A percentile compares a stretch with the other conserved stretches of the same genome.
Conservation (phyloP, 1,284 basidiomycete species). For the Moesziomyces antarcticus region DNA sequence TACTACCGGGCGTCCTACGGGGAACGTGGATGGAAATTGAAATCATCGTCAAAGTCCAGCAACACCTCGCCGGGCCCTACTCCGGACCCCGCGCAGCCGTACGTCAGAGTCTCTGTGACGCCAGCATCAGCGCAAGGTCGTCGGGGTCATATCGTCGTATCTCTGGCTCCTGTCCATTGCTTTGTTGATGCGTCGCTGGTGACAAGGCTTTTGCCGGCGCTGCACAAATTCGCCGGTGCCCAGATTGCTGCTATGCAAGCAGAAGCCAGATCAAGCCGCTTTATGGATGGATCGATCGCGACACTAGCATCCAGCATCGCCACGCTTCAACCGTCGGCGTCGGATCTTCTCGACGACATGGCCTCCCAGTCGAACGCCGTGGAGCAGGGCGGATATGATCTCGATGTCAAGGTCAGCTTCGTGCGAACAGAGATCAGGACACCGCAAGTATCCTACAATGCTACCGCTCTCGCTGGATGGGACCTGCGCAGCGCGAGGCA, state of each 20-base stretch:
- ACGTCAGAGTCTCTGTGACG: constrained; percentile 3
- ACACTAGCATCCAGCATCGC: constrained; percentile 38
- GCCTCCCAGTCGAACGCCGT: background rate
- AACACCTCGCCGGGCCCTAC: background rate
- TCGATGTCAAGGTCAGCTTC: constrained; percentile 25
- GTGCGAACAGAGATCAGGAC: constrained; percentile 46
- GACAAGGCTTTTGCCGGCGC: constrained; percentile 40
- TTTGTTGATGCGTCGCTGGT: constrained; percentile 52
- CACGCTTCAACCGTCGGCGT: constrained; percentile 29
- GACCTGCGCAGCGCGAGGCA: constrained; percentile 10
- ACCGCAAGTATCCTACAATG: constrained; percentile 27
- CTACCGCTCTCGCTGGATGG: constrained; percentile 16
- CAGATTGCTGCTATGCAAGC: constrained; percentile 15
- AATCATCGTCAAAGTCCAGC: constrained; percentile 6
- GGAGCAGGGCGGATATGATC: constrained; percentile 7
- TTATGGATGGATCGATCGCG: constrained; percentile 26
- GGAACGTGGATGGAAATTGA: constrained; percentile 55
- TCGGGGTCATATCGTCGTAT: constrained; percentile 10
- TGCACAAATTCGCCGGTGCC: constrained; percentile 29
- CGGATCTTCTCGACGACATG: constrained; percentile 11
- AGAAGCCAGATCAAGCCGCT: background rate
- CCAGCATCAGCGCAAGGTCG: background rate
- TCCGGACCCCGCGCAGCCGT: constrained; percentile 2
- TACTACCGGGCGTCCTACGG: constrained; percentile 39
- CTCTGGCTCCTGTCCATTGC: constrained; percentile 42